A percentile compares a stretch with the other conserved stretches of the same genome.
phyloP scores from a whole-genome alignment of 768 basidiomycete species.

The Boletus sp. region DNA sequence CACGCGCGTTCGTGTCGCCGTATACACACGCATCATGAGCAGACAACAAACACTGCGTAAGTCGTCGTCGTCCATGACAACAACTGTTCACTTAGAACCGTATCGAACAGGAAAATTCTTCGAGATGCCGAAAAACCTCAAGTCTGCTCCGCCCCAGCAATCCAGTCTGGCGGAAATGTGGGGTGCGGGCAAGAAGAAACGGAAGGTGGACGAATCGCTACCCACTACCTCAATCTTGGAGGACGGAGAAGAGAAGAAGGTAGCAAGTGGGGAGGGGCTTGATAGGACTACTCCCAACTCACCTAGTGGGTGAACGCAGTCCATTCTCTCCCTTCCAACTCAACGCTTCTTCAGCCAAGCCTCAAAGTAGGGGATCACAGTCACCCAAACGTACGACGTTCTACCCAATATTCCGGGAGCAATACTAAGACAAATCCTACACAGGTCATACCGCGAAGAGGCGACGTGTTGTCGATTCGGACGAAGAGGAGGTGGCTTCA shows the following conservation, averaged over 20 bases:
- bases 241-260: conserved; percentile 26
- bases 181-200: conserved; percentile 50
- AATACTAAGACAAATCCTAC: background rate
- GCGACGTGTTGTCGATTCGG: conserved; percentile 52
- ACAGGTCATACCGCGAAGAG: conserved; percentile 43
- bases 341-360: conserved; percentile 26
- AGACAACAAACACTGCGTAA: conserved; percentile 75
- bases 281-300: background rate
- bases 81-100: background rate
- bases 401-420: background rate
- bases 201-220: conserved; percentile 20
- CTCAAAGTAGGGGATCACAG: conserved; percentile 38
- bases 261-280: conserved; percentile 13
- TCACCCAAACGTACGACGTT: conserved; percentile 20
- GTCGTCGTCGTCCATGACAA: conserved; percentile 7
- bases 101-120: conserved; percentile 64
- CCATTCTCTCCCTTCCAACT: background rate
- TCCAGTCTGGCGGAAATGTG: conserved; percentile 78
- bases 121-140: conserved; percentile 65
- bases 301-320: conserved; percentile 12
- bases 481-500: conserved; percentile 41
- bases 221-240: conserved; percentile 21
- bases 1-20: conserved; percentile 11
- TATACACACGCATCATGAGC: conserved; percentile 43
- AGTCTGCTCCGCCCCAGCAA: conserved; percentile 70